phyloP scores from a whole-genome alignment of 1,284 basidiomycete genomes.

The Leccinum cinnamomeum region DNA sequence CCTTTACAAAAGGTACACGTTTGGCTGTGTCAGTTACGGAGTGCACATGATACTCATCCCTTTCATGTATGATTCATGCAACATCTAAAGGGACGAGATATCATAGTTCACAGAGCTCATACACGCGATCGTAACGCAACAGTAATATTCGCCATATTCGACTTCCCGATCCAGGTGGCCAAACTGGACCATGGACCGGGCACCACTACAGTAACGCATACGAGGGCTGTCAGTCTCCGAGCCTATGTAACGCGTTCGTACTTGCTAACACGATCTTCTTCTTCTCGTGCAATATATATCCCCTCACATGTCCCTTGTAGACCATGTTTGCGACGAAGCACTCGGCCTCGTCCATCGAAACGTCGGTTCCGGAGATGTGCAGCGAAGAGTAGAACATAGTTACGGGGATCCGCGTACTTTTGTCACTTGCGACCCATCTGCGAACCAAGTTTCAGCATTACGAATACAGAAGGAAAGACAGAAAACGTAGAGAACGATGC shows the following conservation, averaged over 20 bases:
- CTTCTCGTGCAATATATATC: not conserved
- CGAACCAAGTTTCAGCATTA: not conserved
- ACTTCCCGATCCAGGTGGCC: no score
- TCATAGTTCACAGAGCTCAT: no score
- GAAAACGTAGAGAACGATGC: no score
- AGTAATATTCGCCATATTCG: no score
- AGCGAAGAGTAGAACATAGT: not conserved
- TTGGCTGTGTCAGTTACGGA: no score
- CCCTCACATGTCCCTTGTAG: no score
- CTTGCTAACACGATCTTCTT: not conserved
- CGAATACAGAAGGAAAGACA: not conserved
- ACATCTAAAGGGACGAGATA: no score
- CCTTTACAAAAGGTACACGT: no score
- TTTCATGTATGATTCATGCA: no score
- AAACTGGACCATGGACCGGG: no score
- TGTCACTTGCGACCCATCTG: not conserved
- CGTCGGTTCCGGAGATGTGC: not conserved
- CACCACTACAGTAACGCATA: not conserved
- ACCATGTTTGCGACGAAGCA: not conserved
- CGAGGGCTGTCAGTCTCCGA: not conserved
- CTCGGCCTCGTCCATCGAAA: not conserved
- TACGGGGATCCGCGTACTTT: not conserved
- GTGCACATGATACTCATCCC: no score
- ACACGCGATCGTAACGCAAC: no score
- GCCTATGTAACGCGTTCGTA: not conserved